Evolutionary conservation across 495 filamentous ascomycete genomes (phyloP).

Genomic region (Emericellopsis terricola): DNA sequence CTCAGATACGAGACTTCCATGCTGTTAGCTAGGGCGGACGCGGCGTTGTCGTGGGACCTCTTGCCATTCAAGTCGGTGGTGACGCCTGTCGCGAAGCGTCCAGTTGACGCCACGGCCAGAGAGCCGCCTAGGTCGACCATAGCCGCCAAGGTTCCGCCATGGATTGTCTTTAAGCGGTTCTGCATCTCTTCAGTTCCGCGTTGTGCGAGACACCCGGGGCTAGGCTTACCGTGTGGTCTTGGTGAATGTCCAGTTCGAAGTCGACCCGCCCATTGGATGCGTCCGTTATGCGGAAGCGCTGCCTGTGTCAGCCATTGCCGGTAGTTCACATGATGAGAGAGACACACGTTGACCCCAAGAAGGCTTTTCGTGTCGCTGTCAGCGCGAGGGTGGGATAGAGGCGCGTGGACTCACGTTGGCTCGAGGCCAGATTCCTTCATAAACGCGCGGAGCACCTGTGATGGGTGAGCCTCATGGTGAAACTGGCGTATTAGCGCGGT

Average conservation of each 20-base stretch:
- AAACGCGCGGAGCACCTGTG: slow-evolving; percentile 66
- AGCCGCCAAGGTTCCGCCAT: slow-evolving; percentile 88
- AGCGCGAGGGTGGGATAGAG: slow-evolving; percentile 4
- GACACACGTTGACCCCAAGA: background rate
- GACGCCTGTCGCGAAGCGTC: slow-evolving; percentile 76
- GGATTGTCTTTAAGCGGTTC: slow-evolving; percentile 81
- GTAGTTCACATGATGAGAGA: background rate
- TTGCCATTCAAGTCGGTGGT: slow-evolving; percentile 85
- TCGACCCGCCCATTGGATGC: slow-evolving; percentile 65
- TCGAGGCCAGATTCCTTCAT: slow-evolving; percentile 70
- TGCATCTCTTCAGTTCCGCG: slow-evolving; percentile 12
- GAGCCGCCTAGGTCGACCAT: slow-evolving; percentile 94
- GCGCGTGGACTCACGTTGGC: slow-evolving; percentile 43
- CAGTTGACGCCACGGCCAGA: slow-evolving; percentile 79
- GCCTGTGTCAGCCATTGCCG: background rate
- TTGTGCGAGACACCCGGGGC: no score
- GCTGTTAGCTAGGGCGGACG: no score
- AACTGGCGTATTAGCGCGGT: background rate
- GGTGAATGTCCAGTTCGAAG: slow-evolving; percentile 72
- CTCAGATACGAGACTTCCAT: slow-evolving; percentile 92
- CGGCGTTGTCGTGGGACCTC: no score
- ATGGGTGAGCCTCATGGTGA: background rate
- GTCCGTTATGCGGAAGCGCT: slow-evolving; percentile 51
- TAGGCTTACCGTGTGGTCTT: slow-evolving; percentile 64
- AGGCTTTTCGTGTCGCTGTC: background rate